phyloP scores from a whole-genome alignment of 2,329 filamentous ascomycete species.

The Phialocephala sp. region DNA sequence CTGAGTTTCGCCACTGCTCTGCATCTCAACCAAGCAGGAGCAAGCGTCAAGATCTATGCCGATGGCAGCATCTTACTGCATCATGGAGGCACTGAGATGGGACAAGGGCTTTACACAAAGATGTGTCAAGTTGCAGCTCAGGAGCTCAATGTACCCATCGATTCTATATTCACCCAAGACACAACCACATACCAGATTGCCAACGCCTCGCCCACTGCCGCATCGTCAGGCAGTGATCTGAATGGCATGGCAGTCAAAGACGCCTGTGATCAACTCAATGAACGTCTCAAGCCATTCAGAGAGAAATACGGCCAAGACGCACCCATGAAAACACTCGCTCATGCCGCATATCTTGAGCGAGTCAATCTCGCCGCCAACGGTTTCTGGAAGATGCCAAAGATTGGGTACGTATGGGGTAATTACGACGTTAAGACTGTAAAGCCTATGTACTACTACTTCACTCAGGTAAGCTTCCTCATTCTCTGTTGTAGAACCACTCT shows the following conservation, averaged over 20 bases:
- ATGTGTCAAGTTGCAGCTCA: conserved; percentile 94
- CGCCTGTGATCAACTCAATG: conserved; percentile 86
- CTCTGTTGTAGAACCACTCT: not conserved
- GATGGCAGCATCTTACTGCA: conserved; percentile 90
- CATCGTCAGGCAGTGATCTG: conserved; percentile 91
- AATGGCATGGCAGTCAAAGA: conserved; percentile 95
- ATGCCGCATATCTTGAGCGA: conserved; percentile 91
- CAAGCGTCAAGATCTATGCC: conserved; percentile 94
- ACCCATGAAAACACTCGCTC: conserved; percentile 84
- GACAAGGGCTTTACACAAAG: conserved; percentile 91
- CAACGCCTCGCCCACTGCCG: conserved; percentile 89
- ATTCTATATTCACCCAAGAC: conserved; percentile 86
- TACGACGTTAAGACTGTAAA: conserved; percentile 71
- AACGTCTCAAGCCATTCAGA: conserved; percentile 80
- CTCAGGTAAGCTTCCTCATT: conserved; percentile 56
- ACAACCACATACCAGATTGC: conserved; percentile 93
- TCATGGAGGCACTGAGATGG: conserved; percentile 96
- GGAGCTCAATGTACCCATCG: conserved; percentile 78
- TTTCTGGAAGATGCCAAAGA: conserved; percentile 95
- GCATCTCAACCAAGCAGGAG: conserved; percentile 93
- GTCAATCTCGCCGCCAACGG: conserved; percentile 93
- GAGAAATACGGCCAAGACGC: conserved; percentile 78
- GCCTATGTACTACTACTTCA: conserved; percentile 96
- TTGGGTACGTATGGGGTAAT: conserved; percentile 89
- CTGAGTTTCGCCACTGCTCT: conserved; percentile 89